Evolutionary conservation across 257 asterid species (phyloP), one percentile per base, ranked within the genome.

Genomic region (Linaria vulgaris): DNA sequence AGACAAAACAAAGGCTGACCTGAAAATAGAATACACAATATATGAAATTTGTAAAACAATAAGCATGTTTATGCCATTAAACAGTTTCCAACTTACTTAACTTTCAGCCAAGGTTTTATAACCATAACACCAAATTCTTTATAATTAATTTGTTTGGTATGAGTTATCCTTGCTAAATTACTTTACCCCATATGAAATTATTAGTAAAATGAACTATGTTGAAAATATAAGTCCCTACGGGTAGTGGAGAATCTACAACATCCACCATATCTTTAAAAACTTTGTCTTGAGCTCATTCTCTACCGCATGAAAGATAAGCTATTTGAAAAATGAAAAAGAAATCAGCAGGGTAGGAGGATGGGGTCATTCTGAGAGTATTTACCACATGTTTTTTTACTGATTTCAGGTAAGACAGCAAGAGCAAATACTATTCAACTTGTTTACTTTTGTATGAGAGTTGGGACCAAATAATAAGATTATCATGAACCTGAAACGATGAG

Each of bases 1-100:
- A 31, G 43, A 57, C 41, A 17, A 68, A 34, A 63, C 39, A 44
- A n/a, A 44, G 11, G 49, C 49, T 44, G 8, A 44, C 49, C 49
- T 34, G 10, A 3, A 34, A 34, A 34, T 34, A 34, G 41, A 34
- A 34, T 34, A 7, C 10, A 34, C 5, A 4, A 34, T 34, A 34
- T 34, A 34, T 34, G 41, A 17, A 44, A 44, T 44, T n/a, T 44
- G 49, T 19, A 44, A 44, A 34, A 30, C 10, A 25, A 56, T 12
- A 5, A n/a, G 61, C 22, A 56, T n/a, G 17, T n/a, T n/a, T 11
- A n/a, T 3, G 7, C 60, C 47, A 13, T 15, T 56, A 27, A 15
- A n/a, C 17, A 44, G 21, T 31, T 56, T 56, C 44, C 17, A 44
- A 12, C 11, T 15, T n/a, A 44, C 11, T 15, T 1, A 13, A 44